phyloP scores from a whole-genome alignment of 73 alveolate species.

The Symbiodinium pilosum region DNA sequence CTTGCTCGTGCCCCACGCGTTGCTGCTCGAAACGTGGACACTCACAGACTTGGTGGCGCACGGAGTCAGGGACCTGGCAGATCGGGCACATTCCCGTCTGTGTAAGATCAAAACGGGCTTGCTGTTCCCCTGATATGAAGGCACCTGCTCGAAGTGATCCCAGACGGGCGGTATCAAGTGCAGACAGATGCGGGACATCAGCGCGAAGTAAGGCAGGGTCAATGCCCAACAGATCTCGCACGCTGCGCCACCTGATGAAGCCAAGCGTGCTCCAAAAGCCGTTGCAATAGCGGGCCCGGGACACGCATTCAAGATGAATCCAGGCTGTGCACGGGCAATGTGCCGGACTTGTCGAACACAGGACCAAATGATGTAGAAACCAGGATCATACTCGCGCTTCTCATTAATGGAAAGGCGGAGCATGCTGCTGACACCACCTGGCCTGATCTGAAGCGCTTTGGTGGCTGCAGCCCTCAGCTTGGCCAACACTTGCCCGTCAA shows the following conservation, averaged over 20 bases:
- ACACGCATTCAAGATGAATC: neutral
- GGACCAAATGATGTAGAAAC: neutral
- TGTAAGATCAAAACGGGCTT: neutral
- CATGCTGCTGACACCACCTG: neutral
- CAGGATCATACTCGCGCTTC: neutral
- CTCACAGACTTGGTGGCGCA: neutral
- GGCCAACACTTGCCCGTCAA: neutral
- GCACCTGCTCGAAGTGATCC: neutral
- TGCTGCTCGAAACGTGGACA: neutral
- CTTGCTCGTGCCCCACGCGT: neutral
- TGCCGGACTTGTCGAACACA: too few relatives aligned
- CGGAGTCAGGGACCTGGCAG: neutral
- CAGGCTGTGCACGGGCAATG: neutral
- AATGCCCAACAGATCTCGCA: neutral
- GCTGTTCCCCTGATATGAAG: neutral
- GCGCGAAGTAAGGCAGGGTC: neutral
- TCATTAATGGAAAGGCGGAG: neutral
- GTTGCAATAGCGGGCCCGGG: neutral
- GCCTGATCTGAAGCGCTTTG: neutral
- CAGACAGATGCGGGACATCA: neutral
- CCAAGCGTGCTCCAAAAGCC: neutral
- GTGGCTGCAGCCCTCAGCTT: neutral
- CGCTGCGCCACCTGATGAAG: neutral
- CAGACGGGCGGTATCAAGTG: neutral
- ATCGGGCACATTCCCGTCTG: neutral